Conservation (phyloP, 495 filamentous ascomycete genomes). For the Ramalina intermedia region DNA sequence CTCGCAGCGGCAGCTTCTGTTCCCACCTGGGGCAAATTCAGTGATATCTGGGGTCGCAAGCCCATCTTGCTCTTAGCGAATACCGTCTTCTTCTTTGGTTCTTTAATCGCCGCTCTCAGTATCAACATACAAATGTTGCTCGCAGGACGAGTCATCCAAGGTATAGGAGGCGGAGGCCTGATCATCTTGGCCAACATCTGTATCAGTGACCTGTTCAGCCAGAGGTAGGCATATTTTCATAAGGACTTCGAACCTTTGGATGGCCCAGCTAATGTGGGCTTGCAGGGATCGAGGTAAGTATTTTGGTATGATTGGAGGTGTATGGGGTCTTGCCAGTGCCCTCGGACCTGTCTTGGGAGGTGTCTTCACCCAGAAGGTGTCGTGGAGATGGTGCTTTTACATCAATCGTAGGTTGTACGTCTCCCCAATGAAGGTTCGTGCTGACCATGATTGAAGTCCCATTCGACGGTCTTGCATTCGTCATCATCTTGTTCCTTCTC, state of each 20-base stretch:
- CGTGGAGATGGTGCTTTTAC: constrained; percentile 52
- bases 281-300: constrained; percentile 47
- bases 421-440: background rate
- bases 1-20: constrained; percentile 54
- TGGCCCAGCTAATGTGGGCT: constrained; percentile 11
- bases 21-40: constrained; percentile 70
- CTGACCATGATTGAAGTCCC: constrained; percentile 29
- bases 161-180: constrained; percentile 70
- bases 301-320: constrained; percentile 48
- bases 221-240: constrained; percentile 28
- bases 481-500: constrained; percentile 48
- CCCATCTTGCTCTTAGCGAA: constrained; percentile 61
- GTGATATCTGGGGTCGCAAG: constrained; percentile 80
- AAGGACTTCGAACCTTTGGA: constrained; percentile 9
- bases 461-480: constrained; percentile 44
- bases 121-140: constrained; percentile 61
- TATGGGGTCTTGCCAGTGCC: constrained; percentile 62
- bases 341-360: constrained; percentile 66
- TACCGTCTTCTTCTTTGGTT: constrained; percentile 60
- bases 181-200: constrained; percentile 68
- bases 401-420: constrained; percentile 37
- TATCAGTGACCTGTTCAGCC: constrained; percentile 68
- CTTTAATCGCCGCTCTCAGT: constrained; percentile 54
- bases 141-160: constrained; percentile 62
- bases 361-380: constrained; percentile 50